Evolutionary conservation across 768 basidiomycete genomes (phyloP).

Genomic region (Trametes punicea): DNA sequence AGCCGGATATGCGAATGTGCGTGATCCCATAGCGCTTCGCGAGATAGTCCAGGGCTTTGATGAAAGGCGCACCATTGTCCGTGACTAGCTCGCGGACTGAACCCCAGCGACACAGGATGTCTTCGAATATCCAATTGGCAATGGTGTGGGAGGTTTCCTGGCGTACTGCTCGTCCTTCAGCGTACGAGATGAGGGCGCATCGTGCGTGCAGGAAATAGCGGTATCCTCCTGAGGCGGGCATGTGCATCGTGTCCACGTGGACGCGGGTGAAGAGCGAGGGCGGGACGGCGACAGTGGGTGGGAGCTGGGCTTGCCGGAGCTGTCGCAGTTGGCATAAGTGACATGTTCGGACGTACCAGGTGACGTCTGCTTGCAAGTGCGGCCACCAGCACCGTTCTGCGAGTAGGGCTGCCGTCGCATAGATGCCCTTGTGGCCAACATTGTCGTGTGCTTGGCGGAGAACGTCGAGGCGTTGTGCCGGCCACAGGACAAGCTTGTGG

Average conservation of each 20-base stretch:
- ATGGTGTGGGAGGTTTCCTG: slow-evolving; percentile 29
- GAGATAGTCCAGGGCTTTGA: too few relatives aligned
- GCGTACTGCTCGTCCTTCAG: slow-evolving; percentile 23
- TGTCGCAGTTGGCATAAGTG: slow-evolving; percentile 37
- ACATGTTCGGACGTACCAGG: slow-evolving; percentile 30
- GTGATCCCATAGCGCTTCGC: too few relatives aligned
- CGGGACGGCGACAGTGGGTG: slow-evolving; percentile 22
- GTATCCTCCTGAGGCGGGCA: slow-evolving; percentile 34
- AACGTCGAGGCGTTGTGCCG: background rate
- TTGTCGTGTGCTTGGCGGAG: slow-evolving; percentile 21
- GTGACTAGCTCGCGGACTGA: too few relatives aligned
- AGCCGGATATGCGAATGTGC: too few relatives aligned
- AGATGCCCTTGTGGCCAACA: slow-evolving; percentile 23
- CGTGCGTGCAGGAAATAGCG: slow-evolving; percentile 38
- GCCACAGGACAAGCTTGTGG: slow-evolving; percentile 21
- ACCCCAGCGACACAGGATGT: slow-evolving; percentile 36
- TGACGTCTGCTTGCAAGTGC: slow-evolving; percentile 17
- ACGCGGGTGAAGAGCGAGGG: slow-evolving; percentile 32
- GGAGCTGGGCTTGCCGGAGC: slow-evolving; percentile 23
- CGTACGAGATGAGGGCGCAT: slow-evolving; percentile 33
- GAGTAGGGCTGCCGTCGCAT: slow-evolving; percentile 8
- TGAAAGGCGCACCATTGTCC: too few relatives aligned
- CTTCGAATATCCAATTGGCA: slow-evolving; percentile 35
- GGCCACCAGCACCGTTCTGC: slow-evolving; percentile 30
- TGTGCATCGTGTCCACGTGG: slow-evolving; percentile 41